A percentile compares a stretch with the other conserved stretches of the same genome.
Evolutionary conservation across 2,329 filamentous ascomycete species (phyloP).

Genomic region (Botryosphaeria dothidea): DNA sequence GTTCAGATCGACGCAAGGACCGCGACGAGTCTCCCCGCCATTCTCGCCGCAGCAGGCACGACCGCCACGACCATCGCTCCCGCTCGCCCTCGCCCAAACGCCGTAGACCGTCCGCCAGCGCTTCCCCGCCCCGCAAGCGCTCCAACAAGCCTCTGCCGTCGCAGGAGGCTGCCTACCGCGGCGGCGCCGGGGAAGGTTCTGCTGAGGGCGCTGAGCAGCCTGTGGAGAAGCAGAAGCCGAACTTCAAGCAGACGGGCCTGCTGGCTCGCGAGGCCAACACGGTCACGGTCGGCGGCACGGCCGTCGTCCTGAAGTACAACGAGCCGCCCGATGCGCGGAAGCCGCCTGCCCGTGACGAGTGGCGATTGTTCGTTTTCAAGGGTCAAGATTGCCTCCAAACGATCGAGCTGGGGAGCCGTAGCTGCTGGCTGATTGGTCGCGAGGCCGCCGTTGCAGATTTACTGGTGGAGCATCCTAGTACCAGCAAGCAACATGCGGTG

Average conservation of each 20-base stretch:
- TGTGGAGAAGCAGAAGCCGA: constrained; percentile 79
- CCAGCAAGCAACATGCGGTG: constrained; percentile 93
- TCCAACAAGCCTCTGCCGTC: constrained; percentile 46
- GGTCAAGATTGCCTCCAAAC: constrained; percentile 77
- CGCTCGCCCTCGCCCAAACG: constrained; percentile 35
- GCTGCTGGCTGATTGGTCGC: constrained; percentile 88
- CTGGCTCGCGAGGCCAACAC: constrained; percentile 88
- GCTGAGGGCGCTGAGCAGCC: constrained; percentile 26
- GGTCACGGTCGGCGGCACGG: constrained; percentile 63
- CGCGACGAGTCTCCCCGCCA: constrained; percentile 6
- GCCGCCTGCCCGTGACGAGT: constrained; percentile 73
- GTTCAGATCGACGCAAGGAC: constrained; percentile 26
- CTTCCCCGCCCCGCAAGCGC: constrained; percentile 43
- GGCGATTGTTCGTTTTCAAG: constrained; percentile 95
- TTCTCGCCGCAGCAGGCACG: constrained; percentile 23
- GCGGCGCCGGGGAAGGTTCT: constrained; percentile 22
- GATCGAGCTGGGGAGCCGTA: constrained; percentile 71
- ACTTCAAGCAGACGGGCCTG: constrained; percentile 76
- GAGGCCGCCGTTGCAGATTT: constrained; percentile 81
- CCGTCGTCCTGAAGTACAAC: constrained; percentile 89
- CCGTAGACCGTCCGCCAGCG: constrained; percentile 32
- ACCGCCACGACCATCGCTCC: constrained; percentile 11
- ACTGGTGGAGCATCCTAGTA: constrained; percentile 82
- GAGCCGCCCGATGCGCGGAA: constrained; percentile 93
- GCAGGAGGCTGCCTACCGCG: constrained; percentile 48